phyloP scores from a whole-genome alignment of 2,329 filamentous ascomycete genomes.

The Diaporthe ilicicola region DNA sequence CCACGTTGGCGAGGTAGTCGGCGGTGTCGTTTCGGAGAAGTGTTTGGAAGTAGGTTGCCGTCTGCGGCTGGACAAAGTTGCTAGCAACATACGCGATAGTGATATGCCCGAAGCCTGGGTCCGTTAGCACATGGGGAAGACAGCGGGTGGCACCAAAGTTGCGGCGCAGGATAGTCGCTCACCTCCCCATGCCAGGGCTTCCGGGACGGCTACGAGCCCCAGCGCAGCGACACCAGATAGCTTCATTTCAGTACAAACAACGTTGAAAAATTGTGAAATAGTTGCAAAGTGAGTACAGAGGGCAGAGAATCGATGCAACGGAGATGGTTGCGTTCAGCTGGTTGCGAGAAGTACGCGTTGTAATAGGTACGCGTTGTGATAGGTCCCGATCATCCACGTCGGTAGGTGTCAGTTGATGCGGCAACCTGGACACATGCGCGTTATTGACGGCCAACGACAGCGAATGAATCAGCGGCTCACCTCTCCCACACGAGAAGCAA shows the following conservation, averaged over 20 bases:
- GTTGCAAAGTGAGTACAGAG: background rate
- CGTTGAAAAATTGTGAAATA: background rate
- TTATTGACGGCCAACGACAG: conserved; percentile 12
- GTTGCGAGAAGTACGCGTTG: background rate
- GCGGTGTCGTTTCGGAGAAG: conserved; percentile 62
- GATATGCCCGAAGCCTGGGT: conserved; percentile 69
- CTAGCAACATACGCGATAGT: conserved; percentile 71
- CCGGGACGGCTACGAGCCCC: conserved; percentile 44
- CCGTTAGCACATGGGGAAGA: background rate
- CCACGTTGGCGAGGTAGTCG: conserved; percentile 69
- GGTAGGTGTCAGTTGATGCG: conserved; percentile 28
- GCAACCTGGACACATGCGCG: conserved; percentile 23
- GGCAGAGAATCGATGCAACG: background rate
- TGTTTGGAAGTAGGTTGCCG: conserved; percentile 63
- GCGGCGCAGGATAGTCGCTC: conserved; percentile 36
- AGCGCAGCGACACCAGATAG: conserved; percentile 40
- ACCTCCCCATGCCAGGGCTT: conserved; percentile 53
- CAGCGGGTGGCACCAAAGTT: background rate
- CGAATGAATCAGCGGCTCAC: conserved; percentile 22
- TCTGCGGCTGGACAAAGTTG: conserved; percentile 65
- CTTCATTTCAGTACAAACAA: conserved; percentile 39
- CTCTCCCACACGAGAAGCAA: background rate
- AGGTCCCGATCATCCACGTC: conserved; percentile 10
- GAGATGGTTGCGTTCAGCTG: background rate
- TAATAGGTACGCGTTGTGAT: background rate